Conservation (phyloP, 257 asterid genomes). For the Datura wrightii region DNA sequence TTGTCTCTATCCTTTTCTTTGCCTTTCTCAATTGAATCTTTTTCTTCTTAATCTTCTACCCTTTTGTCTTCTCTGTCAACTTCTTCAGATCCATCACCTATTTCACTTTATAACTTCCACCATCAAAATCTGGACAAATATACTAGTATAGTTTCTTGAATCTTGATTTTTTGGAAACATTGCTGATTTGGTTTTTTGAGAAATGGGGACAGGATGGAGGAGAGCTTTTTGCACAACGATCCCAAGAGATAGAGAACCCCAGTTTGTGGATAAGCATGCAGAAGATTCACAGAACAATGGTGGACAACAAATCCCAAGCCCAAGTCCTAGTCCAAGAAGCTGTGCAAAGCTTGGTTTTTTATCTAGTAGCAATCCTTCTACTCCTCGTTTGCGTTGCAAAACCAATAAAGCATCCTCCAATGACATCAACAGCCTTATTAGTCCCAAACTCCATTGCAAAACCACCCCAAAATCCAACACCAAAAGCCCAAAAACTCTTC, state of each 20-base stretch:
- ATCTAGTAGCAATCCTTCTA: constrained; percentile 58
- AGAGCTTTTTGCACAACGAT: constrained; percentile 83
- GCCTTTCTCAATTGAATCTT: constrained; percentile 36
- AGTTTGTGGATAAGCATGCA: constrained; percentile 33
- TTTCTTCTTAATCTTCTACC: constrained; percentile 20
- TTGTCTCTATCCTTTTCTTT: not conserved
- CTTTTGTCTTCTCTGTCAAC: constrained; percentile 41
- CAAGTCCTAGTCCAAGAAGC: constrained; percentile 42
- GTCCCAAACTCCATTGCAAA: constrained; percentile 61
- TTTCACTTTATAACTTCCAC: not conserved
- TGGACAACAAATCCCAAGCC: constrained; percentile 41
- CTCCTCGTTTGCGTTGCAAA: constrained; percentile 78
- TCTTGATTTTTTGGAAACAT: not conserved
- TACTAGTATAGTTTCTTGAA: not conserved
- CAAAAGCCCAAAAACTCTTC: constrained; percentile 44
- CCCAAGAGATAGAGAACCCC: constrained; percentile 54
- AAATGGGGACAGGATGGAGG: constrained; percentile 93
- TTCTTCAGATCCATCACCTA: constrained; percentile 40
- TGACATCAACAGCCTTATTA: constrained; percentile 32
- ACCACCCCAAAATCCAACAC: constrained; percentile 53
- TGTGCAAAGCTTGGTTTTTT: constrained; percentile 47
- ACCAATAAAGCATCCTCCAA: constrained; percentile 36
- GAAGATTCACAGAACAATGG: constrained; percentile 36
- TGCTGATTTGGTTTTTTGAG: not conserved
- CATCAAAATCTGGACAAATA: not conserved